Evolutionary conservation across 1,284 basidiomycete genomes (phyloP).

Genomic region (Athelia psychrophila): DNA sequence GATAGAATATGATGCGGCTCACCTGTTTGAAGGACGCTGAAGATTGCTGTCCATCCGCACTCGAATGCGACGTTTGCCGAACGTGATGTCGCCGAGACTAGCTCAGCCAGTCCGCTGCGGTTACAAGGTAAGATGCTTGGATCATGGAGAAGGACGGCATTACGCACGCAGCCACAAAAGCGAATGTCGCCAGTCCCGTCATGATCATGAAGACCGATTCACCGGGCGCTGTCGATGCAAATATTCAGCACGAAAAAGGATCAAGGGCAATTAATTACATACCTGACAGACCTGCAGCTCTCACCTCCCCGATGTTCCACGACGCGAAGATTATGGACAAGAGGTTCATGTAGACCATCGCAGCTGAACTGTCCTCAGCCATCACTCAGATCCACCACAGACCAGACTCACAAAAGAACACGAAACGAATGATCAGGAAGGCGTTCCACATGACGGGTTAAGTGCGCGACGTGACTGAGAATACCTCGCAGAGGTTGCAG

Average conservation of each 20-base stretch:
- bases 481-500: background rate
- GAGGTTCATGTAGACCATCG: constrained; percentile 49
- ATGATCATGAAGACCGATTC: constrained; percentile 51
- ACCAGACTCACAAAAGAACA: constrained; percentile 49
- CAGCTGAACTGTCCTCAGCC: constrained; percentile 30
- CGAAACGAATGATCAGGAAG: constrained; percentile 53
- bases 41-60: constrained; percentile 48
- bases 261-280: constrained; percentile 8
- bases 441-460: constrained; percentile 27
- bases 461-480: too few relatives aligned
- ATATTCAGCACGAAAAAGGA: background rate
- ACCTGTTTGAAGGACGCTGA: constrained; percentile 51
- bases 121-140: background rate
- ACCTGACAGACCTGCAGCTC: constrained; percentile 35
- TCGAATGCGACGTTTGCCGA: constrained; percentile 47
- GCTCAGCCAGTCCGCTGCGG: constrained; percentile 36
- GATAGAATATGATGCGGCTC: constrained; percentile 9
- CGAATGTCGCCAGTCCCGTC: constrained; percentile 42
- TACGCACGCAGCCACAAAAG: constrained; percentile 46
- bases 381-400: background rate
- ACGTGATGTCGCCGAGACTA: constrained; percentile 30
- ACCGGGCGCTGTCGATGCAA: constrained; percentile 35
- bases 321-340: constrained; percentile 52
- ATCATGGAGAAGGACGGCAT: background rate
- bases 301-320: constrained; percentile 50